Conservation (phyloP, 371 early-diverging fungal species). For the Umbelopsis sp. region DNA sequence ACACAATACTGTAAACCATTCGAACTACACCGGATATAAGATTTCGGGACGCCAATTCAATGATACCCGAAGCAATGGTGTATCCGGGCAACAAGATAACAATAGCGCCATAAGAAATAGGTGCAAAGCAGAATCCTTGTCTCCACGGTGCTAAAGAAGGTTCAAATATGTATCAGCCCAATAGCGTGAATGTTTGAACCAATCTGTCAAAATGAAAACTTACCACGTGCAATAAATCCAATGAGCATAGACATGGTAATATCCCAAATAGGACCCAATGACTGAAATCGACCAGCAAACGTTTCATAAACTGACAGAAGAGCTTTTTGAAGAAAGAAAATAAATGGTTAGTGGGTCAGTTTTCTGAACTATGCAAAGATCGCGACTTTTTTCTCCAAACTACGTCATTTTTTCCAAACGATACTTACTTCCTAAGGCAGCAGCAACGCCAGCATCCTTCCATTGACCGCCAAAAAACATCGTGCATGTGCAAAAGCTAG, state of each 20-base stretch:
- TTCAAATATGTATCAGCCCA: neutral
- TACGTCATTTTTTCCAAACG: conserved; percentile 1
- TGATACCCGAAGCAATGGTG: conserved; percentile 73
- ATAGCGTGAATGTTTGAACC: neutral
- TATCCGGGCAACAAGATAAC: conserved; percentile 76
- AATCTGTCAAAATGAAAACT: neutral
- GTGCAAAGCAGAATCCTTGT: conserved; percentile 50
- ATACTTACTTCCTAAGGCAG: conserved; percentile 48
- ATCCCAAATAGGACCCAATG: conserved; percentile 65
- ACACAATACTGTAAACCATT: conserved; percentile 78
- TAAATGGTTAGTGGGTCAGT: neutral
- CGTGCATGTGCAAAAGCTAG: conserved; percentile 54
- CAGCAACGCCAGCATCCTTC: conserved; percentile 45
- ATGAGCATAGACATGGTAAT: conserved; percentile 71
- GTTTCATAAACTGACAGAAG: conserved; percentile 47
- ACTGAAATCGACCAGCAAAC: conserved; percentile 40
- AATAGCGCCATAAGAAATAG: conserved; percentile 53
- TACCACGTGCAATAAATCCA: conserved; percentile 65
- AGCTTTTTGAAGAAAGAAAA: conserved; percentile 25
- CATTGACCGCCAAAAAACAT: conserved; percentile 50
- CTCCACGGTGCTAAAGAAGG: conserved; percentile 32
- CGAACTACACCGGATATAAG: conserved; percentile 87
- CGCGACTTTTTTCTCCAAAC: neutral
- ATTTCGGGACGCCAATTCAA: conserved; percentile 85
- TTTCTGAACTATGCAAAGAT: neutral